Percentiles rank a stretch among this genome's conserved stretches.
Evolutionary conservation across 2,329 filamentous ascomycete species (phyloP).

Genomic region (Mariannaea elegans): DNA sequence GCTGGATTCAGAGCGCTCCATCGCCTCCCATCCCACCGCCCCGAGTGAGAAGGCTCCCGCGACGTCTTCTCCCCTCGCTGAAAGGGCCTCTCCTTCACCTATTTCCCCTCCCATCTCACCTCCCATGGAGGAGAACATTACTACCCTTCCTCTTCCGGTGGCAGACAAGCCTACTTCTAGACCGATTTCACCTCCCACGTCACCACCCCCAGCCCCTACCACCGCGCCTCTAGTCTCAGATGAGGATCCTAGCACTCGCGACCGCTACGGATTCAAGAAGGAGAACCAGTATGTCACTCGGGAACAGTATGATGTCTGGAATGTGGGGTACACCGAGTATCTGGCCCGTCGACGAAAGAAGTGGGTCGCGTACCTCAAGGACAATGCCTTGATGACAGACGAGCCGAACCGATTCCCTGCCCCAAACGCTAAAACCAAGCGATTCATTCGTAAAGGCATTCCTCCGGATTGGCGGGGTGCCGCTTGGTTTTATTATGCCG

Average conservation of each 20-base stretch:
- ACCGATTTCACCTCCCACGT: conserved; percentile 21
- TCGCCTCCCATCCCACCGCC: conserved; percentile 32
- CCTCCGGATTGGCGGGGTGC: conserved; percentile 94
- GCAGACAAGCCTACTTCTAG: background rate
- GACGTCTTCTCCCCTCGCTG: conserved; percentile 20
- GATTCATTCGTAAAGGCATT: conserved; percentile 92
- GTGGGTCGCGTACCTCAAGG: conserved; percentile 81
- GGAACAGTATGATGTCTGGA: conserved; percentile 85
- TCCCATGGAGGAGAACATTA: conserved; percentile 3
- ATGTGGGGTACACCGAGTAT: conserved; percentile 77
- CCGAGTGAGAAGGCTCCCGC: conserved; percentile 12
- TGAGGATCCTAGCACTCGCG: conserved; percentile 65
- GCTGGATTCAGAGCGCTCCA: conserved; percentile 48
- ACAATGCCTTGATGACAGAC: conserved; percentile 76
- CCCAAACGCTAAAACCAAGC: conserved; percentile 83
- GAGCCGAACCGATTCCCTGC: conserved; percentile 81
- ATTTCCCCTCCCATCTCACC: conserved; percentile 24
- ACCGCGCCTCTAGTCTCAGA: conserved; percentile 44
- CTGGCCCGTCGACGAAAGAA: conserved; percentile 79
- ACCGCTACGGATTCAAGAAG: conserved; percentile 94
- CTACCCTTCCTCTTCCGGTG: background rate
- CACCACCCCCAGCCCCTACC: conserved; percentile 36
- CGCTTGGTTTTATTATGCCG: conserved; percentile 97
- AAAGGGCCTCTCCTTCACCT: conserved; percentile 15
- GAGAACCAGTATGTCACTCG: conserved; percentile 79